Evolutionary conservation across 164 flowering plant species (phyloP), one percentile per base, ranked within the genome.

Genomic region (Annona cherimola): DNA sequence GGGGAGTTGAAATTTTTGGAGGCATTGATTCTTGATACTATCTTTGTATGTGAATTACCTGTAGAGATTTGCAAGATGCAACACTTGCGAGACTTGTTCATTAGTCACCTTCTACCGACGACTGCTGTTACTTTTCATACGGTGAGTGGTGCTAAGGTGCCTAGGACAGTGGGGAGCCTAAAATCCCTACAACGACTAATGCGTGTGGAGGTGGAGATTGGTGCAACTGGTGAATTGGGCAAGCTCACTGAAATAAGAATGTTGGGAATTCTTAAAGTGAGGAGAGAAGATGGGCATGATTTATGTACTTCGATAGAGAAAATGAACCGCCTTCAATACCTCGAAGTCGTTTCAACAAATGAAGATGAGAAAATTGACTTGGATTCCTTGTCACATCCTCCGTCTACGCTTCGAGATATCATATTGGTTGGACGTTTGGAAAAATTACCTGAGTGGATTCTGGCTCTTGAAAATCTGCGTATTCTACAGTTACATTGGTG

Each of bases 111-210:
- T 26, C 35, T 26, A 26, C 35, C 35, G 35, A 4, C 1, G 44
- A 12, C 5, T 57, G 4, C 40, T 0, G 3, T 39, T 45, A 12
- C 68, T 19, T 73, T 73, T 12, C 16, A 50, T 42, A 9, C 1
- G 5, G 4, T 11, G 7, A 4, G 44, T 44, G 76, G 71, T 44
- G 16, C 68, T 19, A 55, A 61, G 26, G 20, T 61, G 45, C 66
- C 42, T 18, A 61, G 7, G 1, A 61, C 61, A 61, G 68, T 73
- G 3, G 67, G 42, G 12, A 9, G 66, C 6, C 41, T 73, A 45
- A 40, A 14, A 14, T 45, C 76, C 55, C 39, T 73, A 12, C 76
- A 73, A 45, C 60, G 18, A 26, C 45, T 73, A n/a, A 42, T 71
- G 5, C 9, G 18, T 35, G 8, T 73, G 61, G 54, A 73, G 39